Conservation (phyloP, 2,329 filamentous ascomycete genomes). For the Penicillium sp. region DNA sequence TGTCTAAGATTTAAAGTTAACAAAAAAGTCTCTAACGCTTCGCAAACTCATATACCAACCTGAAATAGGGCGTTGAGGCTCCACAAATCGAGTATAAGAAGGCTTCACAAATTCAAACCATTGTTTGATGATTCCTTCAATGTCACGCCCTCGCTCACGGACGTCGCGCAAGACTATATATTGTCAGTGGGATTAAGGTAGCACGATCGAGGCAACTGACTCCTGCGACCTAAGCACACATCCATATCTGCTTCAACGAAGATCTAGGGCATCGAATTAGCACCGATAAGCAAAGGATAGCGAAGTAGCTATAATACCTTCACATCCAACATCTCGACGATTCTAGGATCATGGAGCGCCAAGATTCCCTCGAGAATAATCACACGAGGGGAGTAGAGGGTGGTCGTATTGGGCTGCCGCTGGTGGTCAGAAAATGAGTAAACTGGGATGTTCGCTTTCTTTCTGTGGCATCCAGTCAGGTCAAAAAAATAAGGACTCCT, state of each 20-base stretch:
- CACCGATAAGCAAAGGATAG: background rate
- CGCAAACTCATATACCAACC: slow-evolving; percentile 46
- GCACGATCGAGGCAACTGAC: slow-evolving; percentile 51
- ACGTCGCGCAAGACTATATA: slow-evolving; percentile 77
- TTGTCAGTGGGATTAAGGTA: slow-evolving; percentile 20
- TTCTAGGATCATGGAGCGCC: slow-evolving; percentile 82
- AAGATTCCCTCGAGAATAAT: slow-evolving; percentile 95
- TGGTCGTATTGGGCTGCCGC: slow-evolving; percentile 73
- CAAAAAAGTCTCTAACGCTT: background rate
- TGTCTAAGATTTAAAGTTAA: slow-evolving; percentile 55
- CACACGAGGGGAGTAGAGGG: slow-evolving; percentile 94
- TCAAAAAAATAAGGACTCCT: background rate
- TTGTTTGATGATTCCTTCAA: slow-evolving; percentile 95
- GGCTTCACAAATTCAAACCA: slow-evolving; percentile 97
- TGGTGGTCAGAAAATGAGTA: slow-evolving; percentile 95
- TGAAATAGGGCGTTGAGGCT: slow-evolving; percentile 84
- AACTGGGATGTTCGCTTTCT: slow-evolving; percentile 76
- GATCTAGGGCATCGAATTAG: slow-evolving; percentile 54
- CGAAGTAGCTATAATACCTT: slow-evolving; percentile 57
- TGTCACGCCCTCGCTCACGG: slow-evolving; percentile 80
- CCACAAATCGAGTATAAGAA: slow-evolving; percentile 91
- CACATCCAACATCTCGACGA: slow-evolving; percentile 85
- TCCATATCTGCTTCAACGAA: slow-evolving; percentile 97
- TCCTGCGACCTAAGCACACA: slow-evolving; percentile 83
- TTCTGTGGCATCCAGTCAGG: slow-evolving; percentile 25